Evolutionary conservation across 164 flowering plant genomes (phyloP).

Genomic region (Nymphaea colorata): DNA sequence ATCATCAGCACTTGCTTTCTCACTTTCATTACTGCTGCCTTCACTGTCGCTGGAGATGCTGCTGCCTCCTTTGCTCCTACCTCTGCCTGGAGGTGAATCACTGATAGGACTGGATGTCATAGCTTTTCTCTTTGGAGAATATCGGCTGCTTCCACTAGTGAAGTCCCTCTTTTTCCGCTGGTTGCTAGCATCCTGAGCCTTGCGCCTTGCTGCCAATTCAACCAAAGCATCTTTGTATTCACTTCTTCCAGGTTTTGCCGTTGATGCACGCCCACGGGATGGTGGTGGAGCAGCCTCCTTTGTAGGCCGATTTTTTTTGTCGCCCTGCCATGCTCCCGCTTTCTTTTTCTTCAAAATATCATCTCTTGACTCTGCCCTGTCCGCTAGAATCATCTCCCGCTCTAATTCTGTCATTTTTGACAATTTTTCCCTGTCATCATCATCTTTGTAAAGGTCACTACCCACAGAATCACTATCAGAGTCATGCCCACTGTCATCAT

Average conservation of each 20-base stretch:
- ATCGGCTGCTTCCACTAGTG: conserved; percentile 26
- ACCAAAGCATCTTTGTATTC: conserved; percentile 80
- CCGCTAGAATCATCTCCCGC: conserved; percentile 71
- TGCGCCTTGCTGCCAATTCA: conserved; percentile 70
- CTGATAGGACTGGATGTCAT: not conserved
- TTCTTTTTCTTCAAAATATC: conserved; percentile 53
- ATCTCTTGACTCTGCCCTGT: conserved; percentile 51
- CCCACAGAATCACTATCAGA: conserved; percentile 34
- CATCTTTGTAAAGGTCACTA: conserved; percentile 82
- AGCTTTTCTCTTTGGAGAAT: conserved; percentile 9
- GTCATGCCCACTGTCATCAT: conserved; percentile 35
- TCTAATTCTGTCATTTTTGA: conserved; percentile 69
- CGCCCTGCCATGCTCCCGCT: conserved; percentile 36
- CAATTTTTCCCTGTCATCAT: conserved; percentile 58
- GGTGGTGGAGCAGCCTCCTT: conserved; percentile 38
- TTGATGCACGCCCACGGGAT: conserved; percentile 53
- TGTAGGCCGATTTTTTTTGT: conserved; percentile 26
- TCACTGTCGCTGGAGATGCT: conserved; percentile 55
- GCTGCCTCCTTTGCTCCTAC: conserved; percentile 24
- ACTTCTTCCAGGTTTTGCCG: conserved; percentile 54
- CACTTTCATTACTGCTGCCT: conserved; percentile 60
- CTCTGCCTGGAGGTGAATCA: conserved; percentile 29
- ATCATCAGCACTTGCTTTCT: conserved; percentile 67
- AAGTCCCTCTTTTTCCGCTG: conserved; percentile 40
- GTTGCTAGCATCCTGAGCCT: conserved; percentile 62